phyloP scores from a whole-genome alignment of 140 eudicot genomes.

The Cichorium intybus region DNA sequence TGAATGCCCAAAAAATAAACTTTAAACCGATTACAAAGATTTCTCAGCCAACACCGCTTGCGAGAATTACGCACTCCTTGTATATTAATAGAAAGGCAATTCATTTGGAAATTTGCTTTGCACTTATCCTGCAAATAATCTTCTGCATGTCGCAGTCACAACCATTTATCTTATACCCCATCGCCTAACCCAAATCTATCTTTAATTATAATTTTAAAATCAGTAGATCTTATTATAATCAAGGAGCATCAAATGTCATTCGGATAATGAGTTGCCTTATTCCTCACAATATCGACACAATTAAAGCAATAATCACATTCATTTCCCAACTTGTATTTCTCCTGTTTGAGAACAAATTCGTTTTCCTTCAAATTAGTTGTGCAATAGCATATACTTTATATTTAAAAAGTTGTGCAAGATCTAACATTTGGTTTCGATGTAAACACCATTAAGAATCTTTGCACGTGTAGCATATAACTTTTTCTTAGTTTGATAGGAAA shows the following conservation, averaged over 20 bases:
- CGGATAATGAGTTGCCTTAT: neutral
- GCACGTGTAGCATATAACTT: neutral
- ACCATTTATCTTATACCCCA: too few species aligned
- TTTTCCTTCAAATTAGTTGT: neutral
- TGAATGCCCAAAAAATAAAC: too few species aligned
- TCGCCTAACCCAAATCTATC: too few species aligned
- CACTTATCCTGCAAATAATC: too few species aligned
- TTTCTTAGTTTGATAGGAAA: neutral
- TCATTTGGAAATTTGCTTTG: too few species aligned
- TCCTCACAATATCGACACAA: neutral
- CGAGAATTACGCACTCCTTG: too few species aligned
- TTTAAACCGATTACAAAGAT: too few species aligned
- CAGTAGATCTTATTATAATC: too few species aligned
- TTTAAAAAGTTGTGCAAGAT: neutral
- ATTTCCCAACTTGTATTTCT: neutral
- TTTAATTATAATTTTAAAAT: too few species aligned
- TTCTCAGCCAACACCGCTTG: too few species aligned
- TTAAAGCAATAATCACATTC: neutral
- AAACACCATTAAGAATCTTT: neutral
- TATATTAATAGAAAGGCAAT: too few species aligned
- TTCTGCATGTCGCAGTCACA: too few species aligned
- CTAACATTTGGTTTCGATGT: neutral
- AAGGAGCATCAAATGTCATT: neutral
- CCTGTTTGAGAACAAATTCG: neutral
- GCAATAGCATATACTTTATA: neutral